phyloP scores from a whole-genome alignment of 2,329 filamentous ascomycete genomes.

The Harringtonia lauricola region DNA sequence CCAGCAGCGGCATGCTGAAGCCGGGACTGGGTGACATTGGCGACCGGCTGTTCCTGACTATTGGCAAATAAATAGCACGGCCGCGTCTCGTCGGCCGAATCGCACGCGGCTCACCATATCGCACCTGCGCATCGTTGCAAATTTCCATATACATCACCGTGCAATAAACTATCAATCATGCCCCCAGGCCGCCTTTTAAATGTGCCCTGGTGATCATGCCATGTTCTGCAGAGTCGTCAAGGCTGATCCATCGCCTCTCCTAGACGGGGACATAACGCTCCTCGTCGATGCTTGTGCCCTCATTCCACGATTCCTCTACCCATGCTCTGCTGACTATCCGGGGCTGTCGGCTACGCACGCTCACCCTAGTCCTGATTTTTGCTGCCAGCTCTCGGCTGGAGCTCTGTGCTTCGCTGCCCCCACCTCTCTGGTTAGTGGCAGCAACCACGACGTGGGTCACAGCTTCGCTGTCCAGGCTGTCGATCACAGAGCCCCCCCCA shows the following conservation, averaged over 20 bases:
- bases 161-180: no score
- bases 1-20: constrained; percentile 77
- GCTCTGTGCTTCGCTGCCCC: no score
- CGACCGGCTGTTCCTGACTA: constrained; percentile 77
- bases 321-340: constrained; percentile 60
- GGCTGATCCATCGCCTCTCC: not conserved
- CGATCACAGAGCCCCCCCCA: constrained; percentile 49
- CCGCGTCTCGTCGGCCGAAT: no score
- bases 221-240: no score
- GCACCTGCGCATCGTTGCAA: no score
- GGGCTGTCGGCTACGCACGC: constrained; percentile 42
- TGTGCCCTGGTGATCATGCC: no score
- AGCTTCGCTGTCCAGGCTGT: constrained; percentile 34
- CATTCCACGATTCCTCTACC: constrained; percentile 72
- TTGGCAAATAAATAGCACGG: constrained; percentile 84
- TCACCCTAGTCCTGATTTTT: constrained; percentile 34
- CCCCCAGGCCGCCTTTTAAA: no score
- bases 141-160: no score
- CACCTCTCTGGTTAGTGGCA: constrained; percentile 18
- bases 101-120: no score
- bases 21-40: constrained; percentile 86
- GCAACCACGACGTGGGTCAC: constrained; percentile 65
- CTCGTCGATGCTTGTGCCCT: constrained; percentile 70
- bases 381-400: constrained; percentile 26
- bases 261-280: constrained; percentile 38